Conservation (phyloP, 805 yeast genomes). For the Spathaspora girioi region DNA sequence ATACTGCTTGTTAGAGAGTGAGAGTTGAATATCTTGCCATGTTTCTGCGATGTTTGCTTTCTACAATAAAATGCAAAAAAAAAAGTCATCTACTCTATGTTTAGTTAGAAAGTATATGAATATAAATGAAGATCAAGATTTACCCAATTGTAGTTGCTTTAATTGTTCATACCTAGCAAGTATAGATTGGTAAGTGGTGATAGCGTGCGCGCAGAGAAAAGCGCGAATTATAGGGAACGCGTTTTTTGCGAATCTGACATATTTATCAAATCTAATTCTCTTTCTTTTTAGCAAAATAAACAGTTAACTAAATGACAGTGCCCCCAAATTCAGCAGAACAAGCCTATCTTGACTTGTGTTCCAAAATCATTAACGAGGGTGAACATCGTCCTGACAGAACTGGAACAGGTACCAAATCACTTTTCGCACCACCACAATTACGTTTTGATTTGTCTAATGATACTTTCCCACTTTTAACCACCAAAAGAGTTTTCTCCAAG, state of each 20-base stretch:
- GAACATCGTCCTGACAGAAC: conserved; percentile 94
- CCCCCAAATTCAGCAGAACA: conserved; percentile 59
- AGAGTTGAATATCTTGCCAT: not conserved
- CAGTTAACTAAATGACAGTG: conserved; percentile 18
- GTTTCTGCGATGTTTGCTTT: not conserved
- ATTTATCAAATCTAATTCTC: not conserved
- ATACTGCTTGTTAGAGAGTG: not conserved
- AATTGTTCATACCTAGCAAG: not conserved
- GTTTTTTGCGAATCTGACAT: not conserved
- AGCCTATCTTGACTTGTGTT: conserved; percentile 81
- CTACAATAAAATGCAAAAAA: not conserved
- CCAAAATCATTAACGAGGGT: conserved; percentile 73
- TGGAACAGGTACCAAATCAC: conserved; percentile 89
- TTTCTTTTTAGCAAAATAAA: not conserved
- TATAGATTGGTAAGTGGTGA: too few relatives aligned
- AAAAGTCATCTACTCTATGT: not conserved
- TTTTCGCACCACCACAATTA: conserved; percentile 95
- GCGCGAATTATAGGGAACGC: not conserved
- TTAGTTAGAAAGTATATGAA: conserved; percentile 1
- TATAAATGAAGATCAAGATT: not conserved
- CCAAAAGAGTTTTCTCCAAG: conserved; percentile 85
- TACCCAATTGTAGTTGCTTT: not conserved
- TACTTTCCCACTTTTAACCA: conserved; percentile 82
- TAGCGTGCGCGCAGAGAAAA: not conserved
- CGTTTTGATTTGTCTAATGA: conserved; percentile 74